These are phyloP conservation scores for Haplosporangium gracile DNA, from an alignment of 192 early-diverging fungal genomes.

Conservation along the genomic window DNA sequence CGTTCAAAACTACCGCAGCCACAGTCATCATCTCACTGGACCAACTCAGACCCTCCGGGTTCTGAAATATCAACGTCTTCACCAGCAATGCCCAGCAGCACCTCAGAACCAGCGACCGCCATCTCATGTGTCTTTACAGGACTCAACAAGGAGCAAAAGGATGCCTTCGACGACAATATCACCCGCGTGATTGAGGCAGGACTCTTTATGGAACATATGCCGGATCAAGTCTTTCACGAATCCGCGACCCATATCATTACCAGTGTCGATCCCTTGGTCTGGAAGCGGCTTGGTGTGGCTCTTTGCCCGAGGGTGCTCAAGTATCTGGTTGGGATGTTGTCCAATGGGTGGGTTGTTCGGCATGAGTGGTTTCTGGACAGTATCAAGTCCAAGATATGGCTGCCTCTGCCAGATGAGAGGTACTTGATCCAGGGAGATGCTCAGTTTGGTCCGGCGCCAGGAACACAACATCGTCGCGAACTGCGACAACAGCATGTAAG, in stretches of 20 bases:
- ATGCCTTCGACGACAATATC: constrained; percentile 8
- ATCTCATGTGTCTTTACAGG: constrained; percentile 31
- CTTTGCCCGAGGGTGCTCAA: constrained; percentile 27
- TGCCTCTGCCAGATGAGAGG: constrained; percentile 5
- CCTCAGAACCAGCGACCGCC: neutral
- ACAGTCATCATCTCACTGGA: neutral
- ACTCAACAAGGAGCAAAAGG: neutral
- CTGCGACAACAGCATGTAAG: constrained; percentile 5
- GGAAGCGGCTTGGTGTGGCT: neutral
- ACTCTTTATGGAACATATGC: constrained; percentile 30
- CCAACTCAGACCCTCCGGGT: neutral
- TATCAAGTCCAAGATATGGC: constrained; percentile 6
- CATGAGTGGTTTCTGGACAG: constrained; percentile 35
- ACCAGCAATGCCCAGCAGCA: neutral
- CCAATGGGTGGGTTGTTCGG: constrained; percentile 17
- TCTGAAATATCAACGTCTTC: neutral
- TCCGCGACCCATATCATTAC: constrained; percentile 30
- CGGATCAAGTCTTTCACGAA: constrained; percentile 20
- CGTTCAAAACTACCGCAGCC: neutral
- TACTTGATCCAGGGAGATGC: constrained; percentile 32
- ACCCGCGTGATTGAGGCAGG: constrained; percentile 27
- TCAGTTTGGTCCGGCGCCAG: constrained; percentile 29
- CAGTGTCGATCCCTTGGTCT: neutral
- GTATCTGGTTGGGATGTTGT: constrained; percentile 29
- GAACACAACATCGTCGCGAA: constrained; percentile 19